These are phyloP conservation scores for Pseudozyma hubeiensis DNA, from an alignment of 1,284 basidiomycete genomes.

Conservation along the genomic window DNA sequence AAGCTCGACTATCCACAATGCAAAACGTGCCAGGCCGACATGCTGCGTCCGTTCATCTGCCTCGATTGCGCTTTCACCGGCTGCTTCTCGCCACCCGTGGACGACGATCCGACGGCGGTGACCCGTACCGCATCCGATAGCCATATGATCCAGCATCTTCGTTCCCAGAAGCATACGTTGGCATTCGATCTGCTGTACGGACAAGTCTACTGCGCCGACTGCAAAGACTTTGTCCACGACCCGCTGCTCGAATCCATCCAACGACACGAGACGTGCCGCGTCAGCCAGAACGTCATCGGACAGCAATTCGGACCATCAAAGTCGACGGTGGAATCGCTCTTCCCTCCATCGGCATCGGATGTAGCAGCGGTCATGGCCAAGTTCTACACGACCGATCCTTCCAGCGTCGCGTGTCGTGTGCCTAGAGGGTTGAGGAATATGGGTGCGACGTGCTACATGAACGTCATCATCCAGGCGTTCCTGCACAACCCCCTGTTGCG, in stretches of 20 bases:
- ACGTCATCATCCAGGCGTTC: conserved; percentile 91
- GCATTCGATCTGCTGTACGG: conserved; percentile 63
- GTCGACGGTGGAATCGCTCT: conserved; percentile 22
- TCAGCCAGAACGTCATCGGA: conserved; percentile 19
- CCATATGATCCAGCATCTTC: conserved; percentile 51
- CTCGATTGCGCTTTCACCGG: conserved; percentile 59
- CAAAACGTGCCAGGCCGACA: conserved; percentile 47
- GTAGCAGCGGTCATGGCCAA: conserved; percentile 14
- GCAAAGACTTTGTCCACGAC: conserved; percentile 64
- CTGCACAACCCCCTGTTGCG: conserved; percentile 90
- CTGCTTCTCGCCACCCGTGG: conserved; percentile 53
- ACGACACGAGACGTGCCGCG: conserved; percentile 36
- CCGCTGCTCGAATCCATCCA: conserved; percentile 53
- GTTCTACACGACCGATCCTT: conserved; percentile 32
- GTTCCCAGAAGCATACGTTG: conserved; percentile 15
- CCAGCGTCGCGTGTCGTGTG: conserved; percentile 71
- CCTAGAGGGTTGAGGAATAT: conserved; percentile 89
- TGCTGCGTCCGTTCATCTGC: conserved; percentile 65
- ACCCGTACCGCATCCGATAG: conserved; percentile 22
- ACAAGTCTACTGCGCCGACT: conserved; percentile 61
- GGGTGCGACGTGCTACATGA: conserved; percentile 94
- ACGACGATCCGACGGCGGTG: conserved; percentile 23
- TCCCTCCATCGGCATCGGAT: conserved; percentile 1
- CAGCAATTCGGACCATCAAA: conserved; percentile 31
- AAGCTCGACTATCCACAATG: conserved; percentile 63